Conservation (phyloP, 129 eudicot species). For the Helianthus annuus region DNA sequence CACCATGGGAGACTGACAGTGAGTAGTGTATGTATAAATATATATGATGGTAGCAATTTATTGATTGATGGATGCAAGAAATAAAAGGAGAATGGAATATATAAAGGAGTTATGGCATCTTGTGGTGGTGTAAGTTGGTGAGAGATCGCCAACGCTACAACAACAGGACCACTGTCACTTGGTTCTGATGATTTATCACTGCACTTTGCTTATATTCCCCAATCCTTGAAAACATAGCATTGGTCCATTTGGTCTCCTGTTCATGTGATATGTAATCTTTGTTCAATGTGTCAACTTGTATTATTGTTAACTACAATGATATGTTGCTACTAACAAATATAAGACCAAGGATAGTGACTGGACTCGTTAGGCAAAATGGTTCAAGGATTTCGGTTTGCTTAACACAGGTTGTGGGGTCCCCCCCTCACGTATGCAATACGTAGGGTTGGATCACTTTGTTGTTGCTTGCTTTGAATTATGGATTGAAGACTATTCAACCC, state of each 20-base stretch:
- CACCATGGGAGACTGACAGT: slow-evolving; percentile 19
- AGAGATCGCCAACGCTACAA: slow-evolving; percentile 31
- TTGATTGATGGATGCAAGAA: slow-evolving; percentile 9
- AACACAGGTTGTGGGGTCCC: no score
- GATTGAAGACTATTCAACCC: no score
- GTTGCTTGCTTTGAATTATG: no score
- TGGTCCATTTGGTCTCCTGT: slow-evolving; percentile 21
- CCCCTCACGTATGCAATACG: no score
- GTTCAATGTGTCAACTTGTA: slow-evolving; percentile 7
- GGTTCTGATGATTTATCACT: slow-evolving; percentile 25
- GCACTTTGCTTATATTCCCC: slow-evolving; percentile 24
- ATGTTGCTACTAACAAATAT: no score
- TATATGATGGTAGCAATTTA: slow-evolving; percentile 11
- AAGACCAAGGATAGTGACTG: no score
- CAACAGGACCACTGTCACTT: slow-evolving; percentile 26
- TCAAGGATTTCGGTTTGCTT: no score
- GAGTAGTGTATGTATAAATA: slow-evolving; percentile 9
- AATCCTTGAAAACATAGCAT: slow-evolving; percentile 15
- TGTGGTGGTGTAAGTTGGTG: slow-evolving; percentile 18
- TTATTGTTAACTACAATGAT: not conserved
- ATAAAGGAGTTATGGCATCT: slow-evolving; percentile 35
- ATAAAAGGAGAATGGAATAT: slow-evolving; percentile 36
- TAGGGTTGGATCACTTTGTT: no score
- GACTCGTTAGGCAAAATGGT: no score
- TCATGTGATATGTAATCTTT: slow-evolving; percentile 5